Base-by-base conservation (phyloP, 805 yeast species). In the Metschnikowia amazonensis region DNA sequence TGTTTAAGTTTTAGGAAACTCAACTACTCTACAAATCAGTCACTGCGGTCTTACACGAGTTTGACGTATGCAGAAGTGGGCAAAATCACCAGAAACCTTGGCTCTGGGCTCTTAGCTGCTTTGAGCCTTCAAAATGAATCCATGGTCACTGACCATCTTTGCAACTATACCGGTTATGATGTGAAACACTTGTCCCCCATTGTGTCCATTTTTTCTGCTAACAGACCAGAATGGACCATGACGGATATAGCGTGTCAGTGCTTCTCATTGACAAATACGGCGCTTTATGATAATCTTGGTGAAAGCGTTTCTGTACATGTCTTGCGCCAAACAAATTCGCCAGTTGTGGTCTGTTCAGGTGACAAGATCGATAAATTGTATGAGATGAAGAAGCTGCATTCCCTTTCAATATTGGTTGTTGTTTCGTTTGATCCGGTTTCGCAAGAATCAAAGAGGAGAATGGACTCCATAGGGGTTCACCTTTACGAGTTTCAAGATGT, bases 91-190 rank as follows among this genome's bases (percentile, higher is more conserved):
- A 63, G 65, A 32, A 55, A 67, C 42, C 66, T 81, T 24, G 89
- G 86, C 4, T 61, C 83, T 10, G 89, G 88, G 74, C 40, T 57
- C n/a, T 30, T 57, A 31, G 44, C 45, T 43, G 29, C 77, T 80
- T 27, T 50, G 44, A 25, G 52, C 55, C 33, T 59, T 3, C 31
- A 25, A 10, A 16, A 60, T 33, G 62, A 61, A 3, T 62, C 47
- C 42, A 46, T 47, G n/a, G 40, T 65, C 42, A 54, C 57, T 28
- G 49, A 54, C 38, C 74, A 72, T 43, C 44, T 47, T 17, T 29
- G 35, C 3, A n/a, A 28, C 3, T 33, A 34, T 11, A 4, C 40
- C 0, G 43, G 38, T 1, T 35, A 44, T 17, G 43, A 41, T 6
- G 53, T 44, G 25, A 31, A 35, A n/a, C 39, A 30, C 18, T 27